Conservation (phyloP, 768 basidiomycete species). For the Mycena maculata region DNA sequence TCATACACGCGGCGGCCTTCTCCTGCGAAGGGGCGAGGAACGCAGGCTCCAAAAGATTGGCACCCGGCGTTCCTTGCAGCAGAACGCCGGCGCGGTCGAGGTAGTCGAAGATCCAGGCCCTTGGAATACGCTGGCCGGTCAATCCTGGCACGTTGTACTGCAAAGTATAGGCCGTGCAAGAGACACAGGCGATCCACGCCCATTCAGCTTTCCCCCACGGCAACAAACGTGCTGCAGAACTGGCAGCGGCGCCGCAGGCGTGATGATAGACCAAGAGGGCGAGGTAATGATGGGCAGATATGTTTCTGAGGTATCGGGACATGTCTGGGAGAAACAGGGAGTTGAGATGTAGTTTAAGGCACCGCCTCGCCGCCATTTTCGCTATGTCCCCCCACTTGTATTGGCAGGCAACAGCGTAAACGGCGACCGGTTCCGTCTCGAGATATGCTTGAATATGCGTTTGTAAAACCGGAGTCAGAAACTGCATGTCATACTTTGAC, state of each 20-base stretch:
- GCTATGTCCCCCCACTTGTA: background rate
- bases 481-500: background rate
- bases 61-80: background rate
- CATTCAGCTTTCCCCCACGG: background rate
- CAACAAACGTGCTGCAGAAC: background rate
- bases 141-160: background rate
- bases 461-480: background rate
- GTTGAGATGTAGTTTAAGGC: background rate
- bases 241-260: background rate
- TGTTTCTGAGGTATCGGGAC: background rate
- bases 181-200: background rate
- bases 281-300: background rate
- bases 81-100: background rate
- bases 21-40: background rate
- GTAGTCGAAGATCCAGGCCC: conserved; percentile 11
- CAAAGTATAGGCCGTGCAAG: background rate
- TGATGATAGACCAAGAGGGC: background rate
- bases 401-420: background rate
- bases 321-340: background rate
- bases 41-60: background rate
- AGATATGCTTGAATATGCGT: background rate
- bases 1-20: background rate
- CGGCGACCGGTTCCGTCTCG: background rate
- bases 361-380: background rate
- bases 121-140: background rate